Base-by-base conservation (phyloP, 2,329 filamentous ascomycete genomes). In the Daldinia sp. region DNA sequence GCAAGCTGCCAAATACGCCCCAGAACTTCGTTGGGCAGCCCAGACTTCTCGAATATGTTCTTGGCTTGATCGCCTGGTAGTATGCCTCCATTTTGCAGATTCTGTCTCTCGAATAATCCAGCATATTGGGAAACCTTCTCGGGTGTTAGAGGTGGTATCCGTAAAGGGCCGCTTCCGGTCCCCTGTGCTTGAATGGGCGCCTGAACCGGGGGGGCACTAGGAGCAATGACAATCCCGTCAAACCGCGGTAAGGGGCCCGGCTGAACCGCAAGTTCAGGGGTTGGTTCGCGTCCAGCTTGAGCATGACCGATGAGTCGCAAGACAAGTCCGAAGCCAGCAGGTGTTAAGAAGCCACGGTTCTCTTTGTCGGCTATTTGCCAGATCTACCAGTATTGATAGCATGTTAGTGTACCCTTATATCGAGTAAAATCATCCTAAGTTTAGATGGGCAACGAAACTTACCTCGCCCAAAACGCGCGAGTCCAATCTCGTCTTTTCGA, bases 331-430 rank as follows among this genome's bases (percentile, higher is more conserved):
- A 99, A 99, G 75, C 94, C 95, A 39, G 93, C 87, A 17, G 93
- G 93, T 30, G 94, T 97, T 70, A 99, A 83, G 70, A 98, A 91
- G 53, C 95, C 95, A 68, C 94, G 88, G 81, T 99, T 99, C 81
- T 98, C 94, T 69, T 87, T 93, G 81, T 99, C 95, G 70, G 95
- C 94, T 77, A 99, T 95, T 80, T 98, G 94, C 95, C 95, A 99
- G 84, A 99, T 98, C 91, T 97, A 78, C 61, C 68, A 21, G 10
- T 8, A 58, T 67, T n/a, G 55, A 49, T 45, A 13, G 25, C 15
- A 41, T 56, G 70, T 80, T 63, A 77, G 76, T 64, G 69, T 47
- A 13, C 41, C 13, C 57, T 27, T 53, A 47, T 45, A 41, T 47
- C n/a, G 39, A 47, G 34, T 27, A 34, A 34, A 9, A 39, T 23